A percentile compares a stretch with the other conserved stretches of the same genome.
Evolutionary conservation across 164 flowering plant species (phyloP).

Genomic region (Vitis rupestris): DNA sequence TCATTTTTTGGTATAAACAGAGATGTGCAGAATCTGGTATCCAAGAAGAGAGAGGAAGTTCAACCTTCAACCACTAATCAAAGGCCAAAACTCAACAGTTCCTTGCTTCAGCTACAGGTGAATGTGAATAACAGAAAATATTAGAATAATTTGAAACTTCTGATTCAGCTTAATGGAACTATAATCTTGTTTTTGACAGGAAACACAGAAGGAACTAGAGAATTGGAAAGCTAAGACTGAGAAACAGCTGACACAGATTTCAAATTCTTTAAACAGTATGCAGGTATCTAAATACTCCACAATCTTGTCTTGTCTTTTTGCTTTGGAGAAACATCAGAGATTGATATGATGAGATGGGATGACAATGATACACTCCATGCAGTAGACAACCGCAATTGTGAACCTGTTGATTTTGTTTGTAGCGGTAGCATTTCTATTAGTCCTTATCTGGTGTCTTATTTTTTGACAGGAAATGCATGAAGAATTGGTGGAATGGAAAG

Average conservation of each 20-base stretch:
- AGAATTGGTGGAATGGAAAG: constrained; percentile 30
- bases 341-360: not conserved
- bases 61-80: not conserved
- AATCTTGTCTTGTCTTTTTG: not conserved
- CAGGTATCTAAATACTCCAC: constrained; percentile 22
- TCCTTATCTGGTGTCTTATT: not conserved
- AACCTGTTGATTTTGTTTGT: not conserved
- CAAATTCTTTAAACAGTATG: constrained; percentile 27
- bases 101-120: too few relatives aligned
- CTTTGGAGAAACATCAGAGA: not conserved
- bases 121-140: too few relatives aligned
- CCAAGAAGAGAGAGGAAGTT: constrained; percentile 23
- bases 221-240: constrained; percentile 30
- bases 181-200: constrained; percentile 9
- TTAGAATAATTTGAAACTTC: too few relatives aligned
- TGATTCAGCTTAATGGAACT: not conserved
- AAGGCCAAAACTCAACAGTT: too few relatives aligned
- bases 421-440: not conserved
- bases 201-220: constrained; percentile 20
- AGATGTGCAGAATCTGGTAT: constrained; percentile 21
- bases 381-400: not conserved
- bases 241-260: constrained; percentile 24
- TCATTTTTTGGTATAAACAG: constrained; percentile 16
- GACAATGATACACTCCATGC: too few relatives aligned
- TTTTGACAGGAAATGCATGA: constrained; percentile 20